phyloP scores from a whole-genome alignment of 257 asterid species.

The Solanum infundibuliforme region DNA sequence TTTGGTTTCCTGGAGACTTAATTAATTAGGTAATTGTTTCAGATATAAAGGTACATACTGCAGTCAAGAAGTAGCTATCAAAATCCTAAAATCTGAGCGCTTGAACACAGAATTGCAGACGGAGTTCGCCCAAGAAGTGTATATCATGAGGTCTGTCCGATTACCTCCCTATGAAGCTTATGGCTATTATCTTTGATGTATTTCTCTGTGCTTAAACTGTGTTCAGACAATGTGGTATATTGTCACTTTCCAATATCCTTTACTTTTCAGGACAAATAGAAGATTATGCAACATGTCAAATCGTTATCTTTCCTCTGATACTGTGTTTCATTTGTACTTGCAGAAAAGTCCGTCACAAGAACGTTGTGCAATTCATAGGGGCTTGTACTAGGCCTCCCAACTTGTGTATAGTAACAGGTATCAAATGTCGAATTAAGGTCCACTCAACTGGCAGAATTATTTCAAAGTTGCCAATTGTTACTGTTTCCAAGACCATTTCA shows the following conservation, averaged over 20 bases:
- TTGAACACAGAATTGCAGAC: conserved; percentile 71
- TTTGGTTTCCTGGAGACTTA: conserved; percentile 1
- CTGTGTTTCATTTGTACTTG: conserved; percentile 12
- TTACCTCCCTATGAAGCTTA: neutral
- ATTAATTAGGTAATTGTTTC: conserved; percentile 4
- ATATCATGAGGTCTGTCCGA: conserved; percentile 76
- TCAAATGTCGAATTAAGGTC: neutral
- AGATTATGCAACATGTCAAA: neutral
- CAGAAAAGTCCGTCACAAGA: conserved; percentile 97
- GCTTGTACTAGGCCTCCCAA: conserved; percentile 93
- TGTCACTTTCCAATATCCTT: neutral
- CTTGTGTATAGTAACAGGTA: conserved; percentile 95
- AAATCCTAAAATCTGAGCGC: conserved; percentile 89
- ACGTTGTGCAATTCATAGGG: conserved; percentile 94
- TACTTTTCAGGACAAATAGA: neutral
- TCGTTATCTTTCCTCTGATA: conserved; percentile 1
- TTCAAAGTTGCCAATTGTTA: neutral
- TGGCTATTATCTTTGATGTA: neutral
- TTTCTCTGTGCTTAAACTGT: neutral
- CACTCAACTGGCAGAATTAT: neutral
- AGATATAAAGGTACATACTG: conserved; percentile 84
- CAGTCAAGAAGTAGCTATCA: conserved; percentile 92
- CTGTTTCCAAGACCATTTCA: neutral
- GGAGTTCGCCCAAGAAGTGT: conserved; percentile 96
- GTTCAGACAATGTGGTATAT: neutral